Conservation (phyloP, 805 yeast genomes). For the Kuraishia floccosa region DNA sequence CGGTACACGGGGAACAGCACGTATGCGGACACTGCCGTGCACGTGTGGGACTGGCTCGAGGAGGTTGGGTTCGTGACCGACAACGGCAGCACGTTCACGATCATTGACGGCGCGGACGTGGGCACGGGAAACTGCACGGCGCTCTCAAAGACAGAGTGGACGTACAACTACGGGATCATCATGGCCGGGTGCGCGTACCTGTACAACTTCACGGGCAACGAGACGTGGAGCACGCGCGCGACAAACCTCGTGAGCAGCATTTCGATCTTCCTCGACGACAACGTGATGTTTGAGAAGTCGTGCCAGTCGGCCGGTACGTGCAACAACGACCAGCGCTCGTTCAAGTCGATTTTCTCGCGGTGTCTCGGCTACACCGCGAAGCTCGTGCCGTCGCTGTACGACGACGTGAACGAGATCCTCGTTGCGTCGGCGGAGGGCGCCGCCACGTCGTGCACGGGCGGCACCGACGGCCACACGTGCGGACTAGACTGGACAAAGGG, state of each 20-base stretch:
- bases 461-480: slow-evolving; percentile 66
- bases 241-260: slow-evolving; percentile 42
- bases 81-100: slow-evolving; percentile 28
- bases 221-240: slow-evolving; percentile 57
- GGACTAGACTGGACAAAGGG: slow-evolving; percentile 53
- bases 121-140: slow-evolving; percentile 45
- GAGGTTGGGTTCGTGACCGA: slow-evolving; percentile 35
- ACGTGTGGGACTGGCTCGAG: slow-evolving; percentile 72
- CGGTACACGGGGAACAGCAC: slow-evolving; percentile 68
- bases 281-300: slow-evolving; percentile 70
- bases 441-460: slow-evolving; percentile 64
- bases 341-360: slow-evolving; percentile 75
- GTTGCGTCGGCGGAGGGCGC: slow-evolving; percentile 52
- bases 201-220: slow-evolving; percentile 60
- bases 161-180: slow-evolving; percentile 76
- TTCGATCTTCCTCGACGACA: slow-evolving; percentile 40
- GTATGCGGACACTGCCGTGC: slow-evolving; percentile 65
- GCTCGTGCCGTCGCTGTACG: slow-evolving; percentile 47
- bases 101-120: slow-evolving; percentile 60
- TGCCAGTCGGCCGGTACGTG: slow-evolving; percentile 61
- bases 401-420: slow-evolving; percentile 23
- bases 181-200: slow-evolving; percentile 73
- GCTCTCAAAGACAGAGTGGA: slow-evolving; percentile 60
- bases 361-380: slow-evolving; percentile 66
- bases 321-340: slow-evolving; percentile 84